Evolutionary conservation across 2,329 filamentous ascomycete genomes (phyloP), one percentile per base, ranked within the genome.

Genomic region (Penicillium italicum): DNA sequence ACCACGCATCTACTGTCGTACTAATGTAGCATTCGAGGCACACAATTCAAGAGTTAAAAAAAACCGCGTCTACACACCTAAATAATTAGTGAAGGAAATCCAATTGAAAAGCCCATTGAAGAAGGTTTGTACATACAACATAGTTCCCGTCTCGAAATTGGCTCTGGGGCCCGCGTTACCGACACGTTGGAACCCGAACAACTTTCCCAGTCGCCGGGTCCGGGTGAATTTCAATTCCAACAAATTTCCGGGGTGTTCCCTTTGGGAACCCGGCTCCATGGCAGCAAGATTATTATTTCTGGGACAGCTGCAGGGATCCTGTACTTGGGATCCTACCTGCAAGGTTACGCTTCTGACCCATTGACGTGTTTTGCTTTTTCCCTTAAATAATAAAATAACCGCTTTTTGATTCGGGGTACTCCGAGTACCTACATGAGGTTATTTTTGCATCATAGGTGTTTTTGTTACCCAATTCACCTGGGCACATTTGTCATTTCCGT

Each of bases 121-220:
- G 12, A n/a, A 48, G 5, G 16, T 5, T 18, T 40, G 26, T 48
- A 18, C 22, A n/a, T n/a, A n/a, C n/a, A n/a, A n/a, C n/a, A 28
- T 28, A 11, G 14, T n/a, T 11, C 9, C 38, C 38, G 14, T 34
- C 12, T 54, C 20, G n/a, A 41, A 45, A 44, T 57, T 58, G 60
- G 55, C 51, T 53, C 56, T 50, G 57, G 61, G 54, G 56, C 58
- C 48, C 41, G 60, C 50, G 59, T 55, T 66, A 59, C 63, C 63
- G 63, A 62, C 53, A 43, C 57, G 28, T 44, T 62, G 63, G 63
- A 53, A 61, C 59, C 63, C 56, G 57, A 56, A 38, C 47, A 54
- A 54, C 57, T 55, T 61, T 66, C 62, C 63, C 47, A 53, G 38
- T 55, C 54, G 49, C 56, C 58, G 62, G 63, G 63, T 62, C 62